Conservation (phyloP, 257 asterid genomes). For the Scutellaria barbata region DNA sequence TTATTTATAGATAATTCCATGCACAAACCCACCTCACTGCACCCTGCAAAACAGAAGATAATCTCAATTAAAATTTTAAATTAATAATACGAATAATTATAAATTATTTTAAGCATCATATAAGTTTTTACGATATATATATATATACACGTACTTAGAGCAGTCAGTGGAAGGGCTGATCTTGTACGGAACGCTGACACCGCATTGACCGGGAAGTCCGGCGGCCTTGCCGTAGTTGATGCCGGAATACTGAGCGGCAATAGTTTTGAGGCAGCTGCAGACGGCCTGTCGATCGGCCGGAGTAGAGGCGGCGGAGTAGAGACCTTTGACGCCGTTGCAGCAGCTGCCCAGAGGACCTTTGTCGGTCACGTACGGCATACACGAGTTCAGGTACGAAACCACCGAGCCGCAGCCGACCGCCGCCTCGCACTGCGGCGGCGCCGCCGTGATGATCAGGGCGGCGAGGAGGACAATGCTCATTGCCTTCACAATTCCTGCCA, state of each 20-base stretch:
- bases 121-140: background rate
- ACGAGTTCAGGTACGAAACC: constrained; percentile 10
- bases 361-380: constrained; percentile 34
- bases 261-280: constrained; percentile 39
- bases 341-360: constrained; percentile 27
- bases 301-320: constrained; percentile 23
- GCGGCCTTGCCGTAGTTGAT: constrained; percentile 31
- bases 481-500: constrained; percentile 23
- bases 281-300: constrained; percentile 33
- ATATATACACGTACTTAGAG: constrained; percentile 1
- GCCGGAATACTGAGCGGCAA: background rate
- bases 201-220: constrained; percentile 45
- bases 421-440: constrained; percentile 25
- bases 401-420: constrained; percentile 39
- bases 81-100: background rate
- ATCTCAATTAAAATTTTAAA: background rate
- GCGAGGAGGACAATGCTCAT: constrained; percentile 24
- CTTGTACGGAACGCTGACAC: constrained; percentile 45
- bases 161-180: constrained; percentile 47
- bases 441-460: constrained; percentile 19
- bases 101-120: background rate
- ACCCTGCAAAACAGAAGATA: constrained; percentile 7
- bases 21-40: background rate
- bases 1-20: too few species aligned
- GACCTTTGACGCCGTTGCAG: constrained; percentile 35